Evolutionary conservation across 331 rosid genomes (phyloP).

Genomic region (Acacia concinna): DNA sequence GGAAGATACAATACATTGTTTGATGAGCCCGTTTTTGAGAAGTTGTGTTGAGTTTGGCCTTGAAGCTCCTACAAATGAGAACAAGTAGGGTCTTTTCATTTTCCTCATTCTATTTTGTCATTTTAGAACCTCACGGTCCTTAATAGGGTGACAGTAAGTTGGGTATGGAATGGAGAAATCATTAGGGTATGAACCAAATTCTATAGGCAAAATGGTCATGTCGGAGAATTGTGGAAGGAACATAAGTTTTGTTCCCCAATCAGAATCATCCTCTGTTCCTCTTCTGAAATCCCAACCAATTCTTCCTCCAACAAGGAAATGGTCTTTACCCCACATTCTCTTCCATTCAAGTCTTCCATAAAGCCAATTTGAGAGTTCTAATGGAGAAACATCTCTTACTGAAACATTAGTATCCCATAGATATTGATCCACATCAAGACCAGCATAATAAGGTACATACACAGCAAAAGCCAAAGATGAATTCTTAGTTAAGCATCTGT

Average conservation of each 20-base stretch:
- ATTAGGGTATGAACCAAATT: slow-evolving; percentile 42
- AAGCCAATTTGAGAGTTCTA: slow-evolving; percentile 44
- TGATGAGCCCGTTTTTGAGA: slow-evolving; percentile 41
- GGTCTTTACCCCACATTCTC: slow-evolving; percentile 61
- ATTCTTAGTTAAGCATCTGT: slow-evolving; percentile 60
- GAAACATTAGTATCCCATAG: slow-evolving; percentile 48
- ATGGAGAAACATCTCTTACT: slow-evolving; percentile 50
- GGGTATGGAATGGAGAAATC: slow-evolving; percentile 72
- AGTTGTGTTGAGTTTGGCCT: slow-evolving; percentile 33
- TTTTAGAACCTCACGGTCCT: slow-evolving; percentile 33
- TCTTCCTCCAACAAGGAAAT: slow-evolving; percentile 59
- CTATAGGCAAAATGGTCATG: slow-evolving; percentile 51
- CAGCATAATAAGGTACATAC: slow-evolving; percentile 58
- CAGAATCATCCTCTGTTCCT: slow-evolving; percentile 30
- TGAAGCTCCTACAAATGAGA: slow-evolving; percentile 63
- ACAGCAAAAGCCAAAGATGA: slow-evolving; percentile 62
- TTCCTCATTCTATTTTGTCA: slow-evolving; percentile 53
- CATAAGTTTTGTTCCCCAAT: slow-evolving; percentile 65
- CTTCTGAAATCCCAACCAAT: slow-evolving; percentile 58
- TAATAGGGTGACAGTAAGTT: slow-evolving; percentile 58
- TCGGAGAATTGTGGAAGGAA: slow-evolving; percentile 51
- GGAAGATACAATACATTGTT: slow-evolving; percentile 42
- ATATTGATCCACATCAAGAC: slow-evolving; percentile 55
- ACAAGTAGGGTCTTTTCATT: slow-evolving; percentile 45
- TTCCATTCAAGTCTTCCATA: slow-evolving; percentile 50